Conservation (phyloP, 306 rosid genomes). For the Glycine tomentella region DNA sequence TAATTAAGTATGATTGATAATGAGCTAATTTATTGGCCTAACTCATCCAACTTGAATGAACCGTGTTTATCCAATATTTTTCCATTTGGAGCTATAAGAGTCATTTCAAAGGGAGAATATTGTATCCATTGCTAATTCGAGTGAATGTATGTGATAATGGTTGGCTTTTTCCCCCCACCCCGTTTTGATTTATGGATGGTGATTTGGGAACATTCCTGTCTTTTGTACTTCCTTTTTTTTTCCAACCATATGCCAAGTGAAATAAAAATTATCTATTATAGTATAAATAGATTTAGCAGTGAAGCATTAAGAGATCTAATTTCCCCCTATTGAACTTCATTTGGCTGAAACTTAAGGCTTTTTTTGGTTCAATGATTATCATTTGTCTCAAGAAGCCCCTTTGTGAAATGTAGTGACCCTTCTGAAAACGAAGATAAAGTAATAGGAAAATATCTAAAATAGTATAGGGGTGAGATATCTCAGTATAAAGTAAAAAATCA, state of each 20-base stretch:
- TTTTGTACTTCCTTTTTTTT: neutral
- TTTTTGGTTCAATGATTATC: neutral
- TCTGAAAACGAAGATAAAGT: neutral
- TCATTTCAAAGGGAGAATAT: neutral
- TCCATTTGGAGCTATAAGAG: too few species aligned
- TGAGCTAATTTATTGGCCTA: neutral
- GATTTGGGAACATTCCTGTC: neutral
- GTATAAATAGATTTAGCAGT: neutral
- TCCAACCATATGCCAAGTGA: neutral
- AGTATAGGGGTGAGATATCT: neutral
- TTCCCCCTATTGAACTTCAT: neutral
- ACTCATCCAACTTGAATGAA: neutral
- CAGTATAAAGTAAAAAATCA: neutral
- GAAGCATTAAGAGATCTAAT: neutral
- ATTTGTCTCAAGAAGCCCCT: neutral
- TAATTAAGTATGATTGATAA: neutral
- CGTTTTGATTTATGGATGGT: neutral
- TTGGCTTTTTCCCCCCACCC: neutral
- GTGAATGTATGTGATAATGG: neutral
- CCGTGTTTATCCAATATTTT: neutral
- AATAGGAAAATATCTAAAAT: neutral
- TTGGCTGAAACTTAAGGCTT: neutral
- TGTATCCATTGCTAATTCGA: neutral
- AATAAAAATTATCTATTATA: neutral
- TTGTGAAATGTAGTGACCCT: neutral